phyloP scores from a whole-genome alignment of 768 basidiomycete species.

The Lactarius sp. region DNA sequence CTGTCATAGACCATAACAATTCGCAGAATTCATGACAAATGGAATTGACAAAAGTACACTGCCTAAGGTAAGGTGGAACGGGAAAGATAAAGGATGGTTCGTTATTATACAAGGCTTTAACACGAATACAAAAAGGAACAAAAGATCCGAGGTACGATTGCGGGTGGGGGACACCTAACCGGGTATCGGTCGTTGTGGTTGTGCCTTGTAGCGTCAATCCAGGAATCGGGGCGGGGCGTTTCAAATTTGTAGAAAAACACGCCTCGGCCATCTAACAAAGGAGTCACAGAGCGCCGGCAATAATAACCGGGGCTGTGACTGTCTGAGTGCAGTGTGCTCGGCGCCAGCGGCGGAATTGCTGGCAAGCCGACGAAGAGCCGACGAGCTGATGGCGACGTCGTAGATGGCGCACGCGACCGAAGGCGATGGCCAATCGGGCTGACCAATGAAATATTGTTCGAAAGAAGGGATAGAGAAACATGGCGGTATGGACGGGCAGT shows the following conservation, averaged over 20 bases:
- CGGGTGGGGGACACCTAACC: not conserved
- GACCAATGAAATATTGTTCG: not conserved
- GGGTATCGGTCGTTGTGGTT: not conserved
- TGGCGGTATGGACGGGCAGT: conserved; percentile 1
- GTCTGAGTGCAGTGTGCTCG: not conserved
- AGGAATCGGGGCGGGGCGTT: not conserved
- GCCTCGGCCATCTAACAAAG: not conserved
- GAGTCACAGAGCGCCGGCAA: not conserved
- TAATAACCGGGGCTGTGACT: conserved; percentile 5
- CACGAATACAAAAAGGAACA: conserved; percentile 19
- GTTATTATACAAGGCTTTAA: not conserved
- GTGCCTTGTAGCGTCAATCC: conserved; percentile 12
- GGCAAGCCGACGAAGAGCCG: conserved; percentile 19
- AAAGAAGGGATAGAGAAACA: not conserved
- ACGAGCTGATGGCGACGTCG: conserved; percentile 1
- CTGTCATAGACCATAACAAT: not conserved
- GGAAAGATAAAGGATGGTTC: not conserved
- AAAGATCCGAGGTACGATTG: conserved; percentile 13
- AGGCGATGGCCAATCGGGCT: not conserved
- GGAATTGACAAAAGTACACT: not conserved
- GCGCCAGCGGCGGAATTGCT: conserved; percentile 3
- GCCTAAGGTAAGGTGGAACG: not conserved
- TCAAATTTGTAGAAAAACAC: not conserved
- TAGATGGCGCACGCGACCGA: not conserved
- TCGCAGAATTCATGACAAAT: not conserved